Evolutionary conservation across 2,329 filamentous ascomycete genomes (phyloP), one percentile per base, ranked within the genome.

Genomic region (Capronia americana): DNA sequence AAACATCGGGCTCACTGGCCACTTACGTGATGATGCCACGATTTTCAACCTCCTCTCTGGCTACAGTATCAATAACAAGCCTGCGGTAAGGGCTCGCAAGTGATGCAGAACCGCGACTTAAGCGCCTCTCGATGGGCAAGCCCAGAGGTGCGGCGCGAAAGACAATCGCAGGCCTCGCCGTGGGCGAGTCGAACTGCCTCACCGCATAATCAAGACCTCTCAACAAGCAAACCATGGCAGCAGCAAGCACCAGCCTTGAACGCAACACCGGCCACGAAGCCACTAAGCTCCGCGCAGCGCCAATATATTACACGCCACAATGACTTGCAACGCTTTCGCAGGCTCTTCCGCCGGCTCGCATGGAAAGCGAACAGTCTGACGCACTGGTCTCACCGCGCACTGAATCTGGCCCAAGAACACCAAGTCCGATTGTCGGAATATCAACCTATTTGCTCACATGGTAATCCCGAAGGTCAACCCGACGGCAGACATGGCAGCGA

Each of bases 301-400:
- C 46, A 61, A n/a, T 70, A 66, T 57, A 44, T 66, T 0, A 48
- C 65, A 2, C 65, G 68, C 0, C 51, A 63, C 32, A 51, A 63
- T 3, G 68, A 70, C 32, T 59, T 70, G 46, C 65, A 70, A 24
- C 68, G 68, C 14, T 70, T 70, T 53, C 68, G 63, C 23, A n/a
- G 63, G 14, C 61, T 70, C 17, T 70, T 70, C 32, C 65, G 63
- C 46, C 68, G 68, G 0, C 60, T 70, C n/a, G 63, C 62, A 44
- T 70, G 68, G 68, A 70, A 68, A 54, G 65, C 68, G 12, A 70
- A 70, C 54, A 70, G 68, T 53, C 55, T 70, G 7, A 68, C 68
- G 5, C 65, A 70, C 61, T 70, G 68, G 68, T 70, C 68, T 4
- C 68, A 70, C 44, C 68, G 68, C 23, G 68, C 68, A 17, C 51